Percentiles rank a stretch among this genome's conserved stretches.
These are phyloP conservation scores for Termitomyces sp. DNA, from an alignment of 768 basidiomycete genomes.

Conservation along the genomic window DNA sequence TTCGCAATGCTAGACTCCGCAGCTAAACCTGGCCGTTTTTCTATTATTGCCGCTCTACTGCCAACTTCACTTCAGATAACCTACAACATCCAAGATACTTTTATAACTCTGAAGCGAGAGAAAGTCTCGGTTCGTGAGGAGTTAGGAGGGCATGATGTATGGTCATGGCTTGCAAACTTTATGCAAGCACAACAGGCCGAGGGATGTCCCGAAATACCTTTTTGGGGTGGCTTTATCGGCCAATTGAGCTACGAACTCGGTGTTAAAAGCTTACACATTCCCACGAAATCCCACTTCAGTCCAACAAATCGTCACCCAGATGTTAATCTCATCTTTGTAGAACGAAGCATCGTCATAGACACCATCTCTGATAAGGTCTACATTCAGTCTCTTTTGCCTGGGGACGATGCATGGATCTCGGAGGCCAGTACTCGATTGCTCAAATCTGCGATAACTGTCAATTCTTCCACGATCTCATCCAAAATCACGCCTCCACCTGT, in stretches of 20 bases:
- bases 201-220: constrained; percentile 48
- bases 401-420: constrained; percentile 58
- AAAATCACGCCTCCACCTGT: constrained; percentile 10
- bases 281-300: constrained; percentile 19
- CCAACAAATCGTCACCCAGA: constrained; percentile 48
- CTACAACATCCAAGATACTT: constrained; percentile 45
- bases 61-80: constrained; percentile 51
- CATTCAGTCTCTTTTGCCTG: constrained; percentile 58
- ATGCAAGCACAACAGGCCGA: constrained; percentile 47
- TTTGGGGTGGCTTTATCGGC: constrained; percentile 82
- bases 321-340: constrained; percentile 71
- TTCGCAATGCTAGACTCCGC: constrained; percentile 77
- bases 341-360: constrained; percentile 73
- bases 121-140: constrained; percentile 27
- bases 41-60: constrained; percentile 62
- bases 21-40: constrained; percentile 65
- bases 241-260: constrained; percentile 79
- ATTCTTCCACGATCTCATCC: neutral
- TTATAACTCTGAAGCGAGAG: constrained; percentile 40
- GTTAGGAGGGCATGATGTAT: constrained; percentile 52
- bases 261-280: constrained; percentile 45
- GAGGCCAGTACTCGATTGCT: constrained; percentile 30
- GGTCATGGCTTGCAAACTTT: constrained; percentile 71
- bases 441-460: constrained; percentile 8
- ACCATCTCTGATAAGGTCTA: constrained; percentile 39